Percentiles rank a stretch among this genome's conserved stretches.
These are phyloP conservation scores for Cryphonectria parasitica DNA, from an alignment of 2,329 filamentous ascomycete species.

Conservation along the genomic window DNA sequence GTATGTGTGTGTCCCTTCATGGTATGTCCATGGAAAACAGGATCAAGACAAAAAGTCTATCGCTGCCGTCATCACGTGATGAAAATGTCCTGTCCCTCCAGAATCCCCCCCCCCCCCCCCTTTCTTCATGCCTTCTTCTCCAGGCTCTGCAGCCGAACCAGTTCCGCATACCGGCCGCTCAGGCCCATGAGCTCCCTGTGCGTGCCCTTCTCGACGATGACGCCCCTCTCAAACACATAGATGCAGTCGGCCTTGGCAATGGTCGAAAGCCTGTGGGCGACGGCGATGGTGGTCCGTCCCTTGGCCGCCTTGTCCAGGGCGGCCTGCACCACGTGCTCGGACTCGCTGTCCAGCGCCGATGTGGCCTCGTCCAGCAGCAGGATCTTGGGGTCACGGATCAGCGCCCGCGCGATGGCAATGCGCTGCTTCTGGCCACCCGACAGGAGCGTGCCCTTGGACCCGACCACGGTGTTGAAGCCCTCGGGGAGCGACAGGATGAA, in stretches of 20 bases:
- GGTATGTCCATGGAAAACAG: background rate
- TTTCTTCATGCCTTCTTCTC: constrained; percentile 50
- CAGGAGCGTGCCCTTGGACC: constrained; percentile 82
- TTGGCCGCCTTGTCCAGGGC: constrained; percentile 81
- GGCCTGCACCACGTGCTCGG: constrained; percentile 78
- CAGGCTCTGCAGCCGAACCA: constrained; percentile 80
- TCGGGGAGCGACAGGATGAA: constrained; percentile 87
- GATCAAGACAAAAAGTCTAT: background rate
- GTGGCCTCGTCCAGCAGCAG: constrained; percentile 79
- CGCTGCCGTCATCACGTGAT: background rate
- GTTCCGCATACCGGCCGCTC: constrained; percentile 74
- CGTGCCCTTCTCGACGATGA: constrained; percentile 81
- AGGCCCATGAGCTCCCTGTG: constrained; percentile 73
- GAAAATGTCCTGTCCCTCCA: background rate
- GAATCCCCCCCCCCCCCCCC: too few species aligned
- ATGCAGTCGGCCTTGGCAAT: constrained; percentile 95
- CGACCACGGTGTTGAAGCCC: constrained; percentile 83
- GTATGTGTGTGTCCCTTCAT: background rate
- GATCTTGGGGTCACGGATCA: constrained; percentile 89
- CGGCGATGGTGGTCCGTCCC: constrained; percentile 88
- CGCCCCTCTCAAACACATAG: constrained; percentile 92
- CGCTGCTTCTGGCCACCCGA: constrained; percentile 95
- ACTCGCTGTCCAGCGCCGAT: constrained; percentile 74
- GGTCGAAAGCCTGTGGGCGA: constrained; percentile 88
- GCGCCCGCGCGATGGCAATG: constrained; percentile 87